Base-by-base conservation (phyloP, 345 rosid species). In the Brassica cretica region DNA sequence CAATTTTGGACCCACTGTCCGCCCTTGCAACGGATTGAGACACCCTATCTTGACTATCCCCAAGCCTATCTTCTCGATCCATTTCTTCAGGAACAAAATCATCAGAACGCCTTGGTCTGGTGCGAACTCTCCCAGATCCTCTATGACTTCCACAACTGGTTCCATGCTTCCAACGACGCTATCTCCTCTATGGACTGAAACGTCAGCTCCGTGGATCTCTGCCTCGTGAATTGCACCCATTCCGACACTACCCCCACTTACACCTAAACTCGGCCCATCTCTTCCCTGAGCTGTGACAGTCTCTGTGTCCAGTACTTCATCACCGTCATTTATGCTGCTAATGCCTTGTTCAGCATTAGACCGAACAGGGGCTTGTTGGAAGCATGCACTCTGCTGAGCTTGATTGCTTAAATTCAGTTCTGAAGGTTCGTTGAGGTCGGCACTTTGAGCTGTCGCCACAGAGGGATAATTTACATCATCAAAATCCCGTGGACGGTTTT, bases 171-270 rank as follows among this genome's bases (percentile, higher is more conserved):
- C 98, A 76, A 91, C 93, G 24, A 91, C 89, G 85, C 99, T 93
- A 64, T 88, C 86, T 65, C 94, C 81, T 87, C 97, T 90, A 74
- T 90, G 97, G 64, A 90, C 91, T 60, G 94, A 96, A 74, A 84
- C 82, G 80, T 96, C 99, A 75, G 96, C 90, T 35, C 99, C 99
- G 63, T 84, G 95, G 80, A 96, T 96, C 84, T 96, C 97, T 68
- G 99, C 99, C 87, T 96, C 99, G 78, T 96, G 97, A 78, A 97
- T 96, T 71, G 93, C 99, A 83, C 99, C 94, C 99, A 96, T 93
- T 66, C 99, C 99, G 66, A 96, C 94, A 80, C 99, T 93, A 66
- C 98, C 99, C 69, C 98, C 99, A 78, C 99, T 96, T 55, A 96
- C 84, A 71, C 98, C 97, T 82, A 91, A 85, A 85, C 98, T 93